Conservation (phyloP, 1,284 basidiomycete species). For the Entoloma clypeatum region DNA sequence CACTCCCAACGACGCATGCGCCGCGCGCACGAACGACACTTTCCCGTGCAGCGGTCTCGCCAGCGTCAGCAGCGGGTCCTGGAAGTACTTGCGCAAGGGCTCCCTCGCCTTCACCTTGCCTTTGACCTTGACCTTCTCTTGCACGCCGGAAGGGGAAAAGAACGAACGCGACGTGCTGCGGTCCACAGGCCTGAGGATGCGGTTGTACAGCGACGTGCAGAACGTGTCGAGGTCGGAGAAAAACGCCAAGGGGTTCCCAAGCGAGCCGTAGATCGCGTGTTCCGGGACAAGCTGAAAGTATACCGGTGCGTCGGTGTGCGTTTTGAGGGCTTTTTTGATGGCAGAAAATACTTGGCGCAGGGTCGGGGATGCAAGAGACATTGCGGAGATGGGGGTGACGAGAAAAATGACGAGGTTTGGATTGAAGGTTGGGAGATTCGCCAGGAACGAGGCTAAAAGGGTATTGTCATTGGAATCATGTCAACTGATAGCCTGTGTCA, state of each 20-base stretch:
- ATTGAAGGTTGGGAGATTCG: conserved; percentile 37
- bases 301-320: conserved; percentile 40
- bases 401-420: conserved; percentile 63
- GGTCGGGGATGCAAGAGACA: conserved; percentile 54
- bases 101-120: conserved; percentile 37
- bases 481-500: neutral
- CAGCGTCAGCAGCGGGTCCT: conserved; percentile 63
- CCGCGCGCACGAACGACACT: conserved; percentile 42
- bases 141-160: too few species aligned
- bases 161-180: conserved; percentile 55
- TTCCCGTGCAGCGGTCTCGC: conserved; percentile 43
- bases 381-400: conserved; percentile 52
- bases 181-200: conserved; percentile 57
- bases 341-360: conserved; percentile 64
- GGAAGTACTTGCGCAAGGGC: conserved; percentile 50
- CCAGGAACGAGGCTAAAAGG: conserved; percentile 46
- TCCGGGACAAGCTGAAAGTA: conserved; percentile 72
- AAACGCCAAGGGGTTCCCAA: conserved; percentile 36
- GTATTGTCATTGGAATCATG: conserved; percentile 3
- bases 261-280: conserved; percentile 42
- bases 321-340: conserved; percentile 50
- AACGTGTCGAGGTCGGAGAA: conserved; percentile 44
- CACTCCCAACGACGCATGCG: conserved; percentile 54
- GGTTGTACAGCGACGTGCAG: conserved; percentile 65
- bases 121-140: too few species aligned